These are phyloP conservation scores for Exophiala mesophila DNA, from an alignment of 2,329 filamentous ascomycete genomes.

Conservation along the genomic window DNA sequence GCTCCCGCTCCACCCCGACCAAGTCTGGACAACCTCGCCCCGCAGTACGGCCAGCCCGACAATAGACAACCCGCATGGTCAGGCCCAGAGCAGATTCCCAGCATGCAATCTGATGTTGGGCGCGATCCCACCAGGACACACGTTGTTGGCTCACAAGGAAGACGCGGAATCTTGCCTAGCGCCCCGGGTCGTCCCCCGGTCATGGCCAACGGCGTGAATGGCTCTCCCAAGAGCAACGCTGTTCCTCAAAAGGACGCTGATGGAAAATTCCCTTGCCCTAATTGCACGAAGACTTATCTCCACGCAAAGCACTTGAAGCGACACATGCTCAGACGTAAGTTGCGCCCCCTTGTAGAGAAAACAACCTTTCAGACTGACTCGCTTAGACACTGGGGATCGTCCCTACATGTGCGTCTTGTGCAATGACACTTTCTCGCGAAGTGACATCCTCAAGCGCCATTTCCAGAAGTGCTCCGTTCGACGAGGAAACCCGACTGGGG, in stretches of 20 bases:
- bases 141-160: slow-evolving; percentile 90
- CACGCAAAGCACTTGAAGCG: slow-evolving; percentile 97
- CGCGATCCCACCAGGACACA: slow-evolving; percentile 59
- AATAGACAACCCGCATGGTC: slow-evolving; percentile 42
- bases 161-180: slow-evolving; percentile 84
- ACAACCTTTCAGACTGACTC: slow-evolving; percentile 26
- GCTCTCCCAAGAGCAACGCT: slow-evolving; percentile 68
- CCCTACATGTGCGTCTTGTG: slow-evolving; percentile 98
- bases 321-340: slow-evolving; percentile 89
- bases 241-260: slow-evolving; percentile 94
- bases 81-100: slow-evolving; percentile 36
- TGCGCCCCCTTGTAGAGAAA: slow-evolving; percentile 12
- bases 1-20: slow-evolving; percentile 61
- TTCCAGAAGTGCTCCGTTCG: slow-evolving; percentile 99
- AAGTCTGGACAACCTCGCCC: slow-evolving; percentile 65
- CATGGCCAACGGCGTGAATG: slow-evolving; percentile 57
- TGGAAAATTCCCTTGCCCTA: slow-evolving; percentile 95
- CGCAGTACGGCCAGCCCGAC: slow-evolving; percentile 51
- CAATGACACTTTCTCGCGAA: slow-evolving; percentile 95
- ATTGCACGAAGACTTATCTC: slow-evolving; percentile 97
- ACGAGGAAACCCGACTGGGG: slow-evolving; percentile 89
- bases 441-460: slow-evolving; percentile 96
- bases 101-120: slow-evolving; percentile 36
- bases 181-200: slow-evolving; percentile 80
- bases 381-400: slow-evolving; percentile 85